Evolutionary conservation across 2,329 filamentous ascomycete genomes (phyloP), one percentile per base, ranked within the genome.

Genomic region (Fusarium albidum): DNA sequence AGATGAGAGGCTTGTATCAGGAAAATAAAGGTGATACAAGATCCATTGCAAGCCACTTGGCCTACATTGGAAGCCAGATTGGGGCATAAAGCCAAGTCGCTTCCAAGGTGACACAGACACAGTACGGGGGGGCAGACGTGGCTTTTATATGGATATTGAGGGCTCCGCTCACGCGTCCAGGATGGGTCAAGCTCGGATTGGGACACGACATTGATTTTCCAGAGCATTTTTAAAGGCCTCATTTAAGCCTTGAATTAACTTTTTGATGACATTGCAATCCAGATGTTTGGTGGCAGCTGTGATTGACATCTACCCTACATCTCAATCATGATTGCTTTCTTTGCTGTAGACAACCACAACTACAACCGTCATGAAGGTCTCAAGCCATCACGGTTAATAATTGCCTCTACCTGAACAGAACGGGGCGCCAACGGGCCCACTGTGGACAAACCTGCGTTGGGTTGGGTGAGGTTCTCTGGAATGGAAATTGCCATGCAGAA

Each of bases 121-220:
- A n/a, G n/a, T n/a, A n/a, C n/a, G 29, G 38, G 58, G 48, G 54
- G 59, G 34, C n/a, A 34, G n/a, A 31, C 28, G n/a, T n/a, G 39
- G 52, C 21, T 45, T 62, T 64, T 66, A 66, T 64, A 57, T 60
- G 51, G 46, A 29, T 34, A 35, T 42, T 21, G 37, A 10, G 42
- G 52, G 42, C 54, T 61, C 59, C 55, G 55, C 60, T 43, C 31
- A 17, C 15, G 27, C 29, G 29, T 18, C 51, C 29, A 21, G 47
- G 32, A 52, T 41, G 57, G 54, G 53, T 33, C 37, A 61, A 54
- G 44, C 52, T 49, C 29, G 39, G n/a, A 15, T 29, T 31, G 13
- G 44, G 34, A 55, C 34, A 14, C 54, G 37, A 59, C n/a, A n/a
- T n/a, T n/a, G n/a, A n/a, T n/a, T 34, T 28, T 14, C n/a, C 21